phyloP scores from a whole-genome alignment of 2,329 filamentous ascomycete genomes.

The Triangularia verruculosa region DNA sequence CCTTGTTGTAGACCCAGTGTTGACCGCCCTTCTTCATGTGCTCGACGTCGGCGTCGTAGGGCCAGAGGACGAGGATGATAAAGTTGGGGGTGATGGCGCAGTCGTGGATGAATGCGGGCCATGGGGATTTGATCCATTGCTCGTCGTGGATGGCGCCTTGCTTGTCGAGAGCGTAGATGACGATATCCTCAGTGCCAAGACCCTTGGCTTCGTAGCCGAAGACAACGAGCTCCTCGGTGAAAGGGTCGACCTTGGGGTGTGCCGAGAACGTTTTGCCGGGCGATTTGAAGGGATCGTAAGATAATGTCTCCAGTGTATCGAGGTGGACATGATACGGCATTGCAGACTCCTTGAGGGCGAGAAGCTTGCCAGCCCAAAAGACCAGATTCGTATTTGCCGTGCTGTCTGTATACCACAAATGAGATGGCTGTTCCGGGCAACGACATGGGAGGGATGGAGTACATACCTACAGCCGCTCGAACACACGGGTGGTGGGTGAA shows the following conservation, averaged over 20 bases:
- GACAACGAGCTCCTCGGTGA: conserved; percentile 39
- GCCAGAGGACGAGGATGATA: conserved; percentile 33
- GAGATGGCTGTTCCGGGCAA: too few species aligned
- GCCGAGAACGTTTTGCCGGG: conserved; percentile 38
- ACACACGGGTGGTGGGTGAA: conserved; percentile 15
- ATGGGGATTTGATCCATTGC: conserved; percentile 34
- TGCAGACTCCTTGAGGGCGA: conserved; percentile 48
- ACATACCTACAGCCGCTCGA: conserved; percentile 33
- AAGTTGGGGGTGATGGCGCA: conserved; percentile 42
- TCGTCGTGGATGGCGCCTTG: conserved; percentile 35
- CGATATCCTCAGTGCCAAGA: conserved; percentile 38
- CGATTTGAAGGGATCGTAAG: conserved; percentile 38
- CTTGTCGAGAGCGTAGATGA: conserved; percentile 33
- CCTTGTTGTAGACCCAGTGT: conserved; percentile 38
- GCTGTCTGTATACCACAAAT: conserved; percentile 37
- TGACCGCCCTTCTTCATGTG: conserved; percentile 38
- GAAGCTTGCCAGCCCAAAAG: conserved; percentile 46
- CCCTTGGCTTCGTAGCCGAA: conserved; percentile 43
- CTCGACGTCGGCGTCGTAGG: conserved; percentile 31
- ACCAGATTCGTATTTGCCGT: conserved; percentile 52
- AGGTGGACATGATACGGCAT: conserved; percentile 42
- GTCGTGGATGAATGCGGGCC: conserved; percentile 42
- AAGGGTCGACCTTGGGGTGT: conserved; percentile 42
- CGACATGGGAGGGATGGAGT: too few species aligned
- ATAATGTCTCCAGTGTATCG: conserved; percentile 39